These are phyloP conservation scores for Cylindrotheca fusiformis DNA, from an alignment of 108 stramenopile species.

Conservation along the genomic window DNA sequence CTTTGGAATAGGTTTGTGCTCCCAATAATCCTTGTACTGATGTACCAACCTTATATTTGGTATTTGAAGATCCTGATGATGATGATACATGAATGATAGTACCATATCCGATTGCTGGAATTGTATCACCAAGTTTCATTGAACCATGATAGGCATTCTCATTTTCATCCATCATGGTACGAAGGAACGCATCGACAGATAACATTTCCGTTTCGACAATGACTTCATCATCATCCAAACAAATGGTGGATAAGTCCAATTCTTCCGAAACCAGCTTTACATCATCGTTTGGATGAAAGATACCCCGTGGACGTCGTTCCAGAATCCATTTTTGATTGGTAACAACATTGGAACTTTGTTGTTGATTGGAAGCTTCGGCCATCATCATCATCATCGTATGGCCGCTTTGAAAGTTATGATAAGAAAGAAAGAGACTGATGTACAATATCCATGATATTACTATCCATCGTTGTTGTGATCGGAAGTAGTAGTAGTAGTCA, in stretches of 20 bases:
- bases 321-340: constrained; percentile 19
- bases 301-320: constrained; percentile 13
- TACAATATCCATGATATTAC: no score
- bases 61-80: constrained; percentile 19
- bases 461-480: no score
- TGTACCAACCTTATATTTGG: constrained; percentile 16
- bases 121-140: constrained; percentile 15
- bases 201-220: constrained; percentile 22
- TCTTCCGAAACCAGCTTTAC: constrained; percentile 4
- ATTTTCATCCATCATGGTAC: constrained; percentile 42
- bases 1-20: constrained; percentile 13
- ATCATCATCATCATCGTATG: no score
- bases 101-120: constrained; percentile 43
- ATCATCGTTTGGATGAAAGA: constrained; percentile 11
- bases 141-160: constrained; percentile 39
- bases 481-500: no score
- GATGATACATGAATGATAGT: constrained; percentile 21
- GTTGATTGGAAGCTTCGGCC: no score
- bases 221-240: constrained; percentile 18
- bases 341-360: no score
- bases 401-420: no score
- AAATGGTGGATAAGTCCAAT: background rate
- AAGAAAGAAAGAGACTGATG: no score
- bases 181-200: constrained; percentile 42
- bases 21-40: constrained; percentile 27